Base-by-base conservation (phyloP, 345 rosid genomes). In the Hypericum androsaemum region DNA sequence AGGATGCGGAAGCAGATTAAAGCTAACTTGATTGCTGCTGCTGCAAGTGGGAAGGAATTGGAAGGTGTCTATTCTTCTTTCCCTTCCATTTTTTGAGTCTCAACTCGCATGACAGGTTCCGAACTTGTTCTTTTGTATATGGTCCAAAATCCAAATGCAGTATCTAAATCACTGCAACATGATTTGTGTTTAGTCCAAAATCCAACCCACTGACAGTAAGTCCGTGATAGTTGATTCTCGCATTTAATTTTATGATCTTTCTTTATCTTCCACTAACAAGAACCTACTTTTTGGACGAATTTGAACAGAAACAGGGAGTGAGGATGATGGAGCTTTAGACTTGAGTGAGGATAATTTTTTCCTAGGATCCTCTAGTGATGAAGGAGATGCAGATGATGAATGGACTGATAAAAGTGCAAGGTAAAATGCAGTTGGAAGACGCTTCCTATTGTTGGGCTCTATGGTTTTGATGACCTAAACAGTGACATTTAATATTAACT, bases 311-410 rank as follows among this genome's bases (percentile, higher is more conserved):
- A 94, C 99, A 1, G 99, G 98, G 53, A 92, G 99, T 60, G 99
- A 92, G 75, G 99, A 88, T 65, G 98, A 92, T 71, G 95, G 97
- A 48, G 81, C 77, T 67, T 73, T 88, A 69, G 97, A 88, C 71
- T 69, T 83, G 73, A 92, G 94, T 66, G 99, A 92, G 58, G 98
- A 92, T 71, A 95, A 88, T 71, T 88, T 88, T 77, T 92, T 92
- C 67, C 64, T 85, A 47, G 95, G 95, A 74, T 83, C 82, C 67
- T 88, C 99, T 38, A 92, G 97, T 64, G 95, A 92, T 73, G 99
- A 92, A 76, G 98, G 88, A 40, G 89, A 92, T 58, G 99, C 97
- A 14, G 95, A 92, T 73, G 95, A 92, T 67, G 99, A 92, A 59
- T 92, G 83, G 87, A 92, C 99, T 0, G 97, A 92, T 64, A 88